Evolutionary conservation across 495 filamentous ascomycete species (phyloP), one percentile per base, ranked within the genome.

Genomic region (Lophiotrema nucula): DNA sequence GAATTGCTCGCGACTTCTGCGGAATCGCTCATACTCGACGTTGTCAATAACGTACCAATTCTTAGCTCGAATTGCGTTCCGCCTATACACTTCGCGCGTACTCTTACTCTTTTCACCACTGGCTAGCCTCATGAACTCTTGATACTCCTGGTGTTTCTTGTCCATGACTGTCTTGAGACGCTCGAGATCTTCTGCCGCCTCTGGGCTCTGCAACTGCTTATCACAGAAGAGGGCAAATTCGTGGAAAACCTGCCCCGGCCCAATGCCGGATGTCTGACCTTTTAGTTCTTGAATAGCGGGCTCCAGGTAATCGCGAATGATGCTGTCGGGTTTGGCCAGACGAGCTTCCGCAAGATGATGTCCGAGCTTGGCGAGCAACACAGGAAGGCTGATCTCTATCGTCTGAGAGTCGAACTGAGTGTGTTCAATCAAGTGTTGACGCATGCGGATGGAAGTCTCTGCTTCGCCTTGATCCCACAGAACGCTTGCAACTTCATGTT

Each of bases 171-270:
- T 89, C 65, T 89, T 78, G 31, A 96, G 79, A 13, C 93, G 86
- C 41, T 83, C 80, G 57, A 95, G 83, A 59, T 99, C 93, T 67
- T 96, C 91, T 18, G 90, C 73, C 47, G 84, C 83, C 48, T 92
- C 89, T 1, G 84, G 80, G 67, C 90, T 92, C 56, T 95, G 84
- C 12, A 97, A 76, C 67, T 97, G 93, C 60, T 87, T 84, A 69
- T 99, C 92, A 68, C 93, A 99, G 65, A 97, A 99, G 49, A 83
- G 82, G 49, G 93, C 93, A 70, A 96, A 97, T 59, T 93, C 88
- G 69, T 97, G 90, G 64, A 88, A 97, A 8, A 97, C 95, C 64
- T 88, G 80, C 4, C 92, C 90, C 5, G 92, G 88, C 49, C 89
- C 86, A 59, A 83, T 78, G 8, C 88, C 86, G 35, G 86, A 80